Evolutionary conservation across 83 land plant genomes (phyloP).

Genomic region (Picea abies): DNA sequence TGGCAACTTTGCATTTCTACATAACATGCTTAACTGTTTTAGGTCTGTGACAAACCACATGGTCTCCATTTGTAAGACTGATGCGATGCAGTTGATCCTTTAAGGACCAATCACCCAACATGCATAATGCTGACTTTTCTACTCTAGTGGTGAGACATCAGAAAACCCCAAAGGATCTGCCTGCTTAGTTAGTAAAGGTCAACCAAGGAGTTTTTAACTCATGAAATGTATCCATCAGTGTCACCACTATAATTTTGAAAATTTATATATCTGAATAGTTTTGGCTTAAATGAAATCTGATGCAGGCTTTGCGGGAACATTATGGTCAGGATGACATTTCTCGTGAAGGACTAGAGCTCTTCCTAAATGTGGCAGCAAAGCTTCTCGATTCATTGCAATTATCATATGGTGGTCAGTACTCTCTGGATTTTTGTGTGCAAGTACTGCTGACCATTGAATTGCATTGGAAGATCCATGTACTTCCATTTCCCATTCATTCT

Average conservation of each 20-base stretch:
- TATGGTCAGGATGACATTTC: conserved; percentile 32
- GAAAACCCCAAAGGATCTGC: background rate
- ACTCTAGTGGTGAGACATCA: background rate
- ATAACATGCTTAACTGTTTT: too few species aligned
- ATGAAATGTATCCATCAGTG: background rate
- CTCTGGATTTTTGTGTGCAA: background rate
- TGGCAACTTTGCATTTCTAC: too few species aligned
- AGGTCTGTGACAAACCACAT: too few species aligned
- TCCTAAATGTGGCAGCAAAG: conserved; percentile 34
- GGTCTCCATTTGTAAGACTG: too few species aligned
- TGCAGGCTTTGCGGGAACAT: conserved; percentile 50
- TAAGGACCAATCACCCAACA: background rate
- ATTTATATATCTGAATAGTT: background rate
- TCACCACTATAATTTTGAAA: background rate
- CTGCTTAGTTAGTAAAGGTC: background rate
- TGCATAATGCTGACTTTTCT: background rate
- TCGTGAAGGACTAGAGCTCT: conserved; percentile 32
- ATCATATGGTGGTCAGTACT: conserved; percentile 33
- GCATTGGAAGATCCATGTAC: background rate
- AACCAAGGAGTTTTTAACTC: background rate
- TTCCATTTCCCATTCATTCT: background rate
- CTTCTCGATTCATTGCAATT: conserved; percentile 37
- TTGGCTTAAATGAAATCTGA: background rate
- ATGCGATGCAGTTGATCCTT: too few species aligned
- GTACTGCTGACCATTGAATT: background rate